A percentile compares a stretch with the other conserved stretches of the same genome.
These are phyloP conservation scores for Apiospora aurea DNA, from an alignment of 2,329 filamentous ascomycete species.

Conservation along the genomic window DNA sequence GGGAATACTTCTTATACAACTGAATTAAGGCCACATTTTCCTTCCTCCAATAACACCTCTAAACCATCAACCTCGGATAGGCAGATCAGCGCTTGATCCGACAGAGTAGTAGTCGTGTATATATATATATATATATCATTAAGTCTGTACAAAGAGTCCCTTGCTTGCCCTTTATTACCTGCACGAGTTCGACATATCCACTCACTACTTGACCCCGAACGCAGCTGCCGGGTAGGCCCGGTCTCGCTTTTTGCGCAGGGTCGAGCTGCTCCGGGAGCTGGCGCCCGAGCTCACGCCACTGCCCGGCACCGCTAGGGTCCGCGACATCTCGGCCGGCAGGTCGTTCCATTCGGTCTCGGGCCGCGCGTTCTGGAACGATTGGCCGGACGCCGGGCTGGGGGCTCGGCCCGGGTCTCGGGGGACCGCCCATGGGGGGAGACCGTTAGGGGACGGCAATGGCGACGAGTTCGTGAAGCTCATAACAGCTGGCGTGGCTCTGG, in stretches of 20 bases:
- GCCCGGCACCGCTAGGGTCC: constrained; percentile 32
- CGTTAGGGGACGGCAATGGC: constrained; percentile 24
- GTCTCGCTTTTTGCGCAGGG: constrained; percentile 63
- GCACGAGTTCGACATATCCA: neutral
- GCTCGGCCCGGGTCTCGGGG: constrained; percentile 32
- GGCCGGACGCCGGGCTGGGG: constrained; percentile 41
- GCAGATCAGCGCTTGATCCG: constrained; percentile 10
- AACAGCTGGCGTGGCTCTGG: constrained; percentile 18
- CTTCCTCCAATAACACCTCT: neutral
- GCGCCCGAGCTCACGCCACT: constrained; percentile 48
- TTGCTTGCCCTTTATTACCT: neutral
- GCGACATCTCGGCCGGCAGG: constrained; percentile 64
- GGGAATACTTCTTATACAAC: neutral
- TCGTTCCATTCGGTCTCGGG: constrained; percentile 72
- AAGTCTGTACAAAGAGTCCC: neutral
- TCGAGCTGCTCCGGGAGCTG: constrained; percentile 64
- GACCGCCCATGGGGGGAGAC: constrained; percentile 29
- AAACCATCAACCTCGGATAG: neutral
- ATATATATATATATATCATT: neutral
- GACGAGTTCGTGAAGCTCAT: constrained; percentile 26
- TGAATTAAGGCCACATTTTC: neutral
- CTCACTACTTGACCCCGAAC: constrained; percentile 50
- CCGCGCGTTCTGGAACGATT: constrained; percentile 65
- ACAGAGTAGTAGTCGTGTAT: neutral
- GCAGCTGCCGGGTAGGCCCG: constrained; percentile 68